These are phyloP conservation scores for Conticribra weissflogii DNA, from an alignment of 108 stramenopile species.

Conservation along the genomic window DNA sequence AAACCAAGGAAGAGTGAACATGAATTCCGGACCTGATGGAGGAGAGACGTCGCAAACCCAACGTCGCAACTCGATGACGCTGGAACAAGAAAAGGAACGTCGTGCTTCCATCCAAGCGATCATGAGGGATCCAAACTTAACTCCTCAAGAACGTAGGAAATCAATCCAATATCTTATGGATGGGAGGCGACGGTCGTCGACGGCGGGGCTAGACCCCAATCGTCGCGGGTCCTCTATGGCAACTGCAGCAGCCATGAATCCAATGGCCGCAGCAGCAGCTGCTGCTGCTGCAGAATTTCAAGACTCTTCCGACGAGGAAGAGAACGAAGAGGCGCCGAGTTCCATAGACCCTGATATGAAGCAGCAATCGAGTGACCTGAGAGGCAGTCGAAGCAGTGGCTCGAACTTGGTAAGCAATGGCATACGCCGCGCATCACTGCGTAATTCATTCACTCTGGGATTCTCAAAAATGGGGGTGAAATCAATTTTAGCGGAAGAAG, in stretches of 20 bases:
- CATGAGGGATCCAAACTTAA: constrained; percentile 64
- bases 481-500: neutral
- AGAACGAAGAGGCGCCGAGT: constrained; percentile 5
- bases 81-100: constrained; percentile 59
- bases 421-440: constrained; percentile 26
- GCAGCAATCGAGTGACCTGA: neutral
- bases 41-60: constrained; percentile 9
- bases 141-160: constrained; percentile 64
- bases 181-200: constrained; percentile 72
- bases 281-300: constrained; percentile 29
- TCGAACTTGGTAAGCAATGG: neutral
- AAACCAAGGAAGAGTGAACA: too few relatives aligned
- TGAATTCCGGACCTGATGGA: neutral
- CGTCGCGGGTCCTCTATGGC: constrained; percentile 21
- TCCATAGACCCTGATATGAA: neutral
- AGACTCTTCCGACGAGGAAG: constrained; percentile 24
- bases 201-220: constrained; percentile 36
- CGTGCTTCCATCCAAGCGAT: constrained; percentile 84
- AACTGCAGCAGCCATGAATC: neutral
- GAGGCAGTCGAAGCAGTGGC: constrained; percentile 7
- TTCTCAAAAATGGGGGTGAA: constrained; percentile 33
- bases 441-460: constrained; percentile 36
- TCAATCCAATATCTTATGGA: constrained; percentile 88
- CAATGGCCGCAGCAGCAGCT: constrained; percentile 39
- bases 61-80: constrained; percentile 41